These are phyloP conservation scores for Wickerhamiella sergipiensis DNA, from an alignment of 805 yeast species.

Conservation along the genomic window DNA sequence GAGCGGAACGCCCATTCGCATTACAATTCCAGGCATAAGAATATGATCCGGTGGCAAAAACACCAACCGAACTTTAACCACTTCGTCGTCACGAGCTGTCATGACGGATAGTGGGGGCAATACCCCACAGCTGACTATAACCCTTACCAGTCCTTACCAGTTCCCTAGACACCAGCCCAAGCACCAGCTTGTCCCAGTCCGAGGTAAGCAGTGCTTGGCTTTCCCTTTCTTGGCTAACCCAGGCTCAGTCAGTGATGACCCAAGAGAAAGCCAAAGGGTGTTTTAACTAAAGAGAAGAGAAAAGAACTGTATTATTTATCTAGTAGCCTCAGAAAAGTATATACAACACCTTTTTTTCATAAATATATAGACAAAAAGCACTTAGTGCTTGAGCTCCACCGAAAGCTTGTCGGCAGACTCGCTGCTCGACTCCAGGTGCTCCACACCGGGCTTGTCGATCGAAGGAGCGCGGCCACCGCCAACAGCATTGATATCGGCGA, in stretches of 20 bases:
- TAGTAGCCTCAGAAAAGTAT: not conserved
- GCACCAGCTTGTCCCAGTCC: no score
- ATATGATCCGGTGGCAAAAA: constrained; percentile 6
- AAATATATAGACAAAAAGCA: not conserved
- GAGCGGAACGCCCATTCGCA: constrained; percentile 4
- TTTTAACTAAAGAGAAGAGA: no score
- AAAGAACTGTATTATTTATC: not conserved
- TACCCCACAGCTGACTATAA: not conserved
- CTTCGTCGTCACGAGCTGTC: not conserved
- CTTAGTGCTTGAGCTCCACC: not conserved
- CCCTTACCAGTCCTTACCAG: no score
- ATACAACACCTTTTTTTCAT: not conserved
- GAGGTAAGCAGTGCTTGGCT: no score
- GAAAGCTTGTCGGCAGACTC: not conserved
- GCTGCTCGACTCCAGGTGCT: not conserved
- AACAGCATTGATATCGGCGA: constrained; percentile 17
- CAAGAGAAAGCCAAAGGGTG: no score
- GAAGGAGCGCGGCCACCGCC: constrained; percentile 21
- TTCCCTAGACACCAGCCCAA: no score
- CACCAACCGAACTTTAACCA: constrained; percentile 1
- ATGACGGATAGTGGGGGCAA: not conserved
- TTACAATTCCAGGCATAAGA: constrained; percentile 8
- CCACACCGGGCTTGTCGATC: constrained; percentile 5
- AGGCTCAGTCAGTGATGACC: no score
- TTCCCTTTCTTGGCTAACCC: no score